These are phyloP conservation scores for Coniochaeta ligniaria DNA, from an alignment of 2,329 filamentous ascomycete genomes.

Conservation along the genomic window DNA sequence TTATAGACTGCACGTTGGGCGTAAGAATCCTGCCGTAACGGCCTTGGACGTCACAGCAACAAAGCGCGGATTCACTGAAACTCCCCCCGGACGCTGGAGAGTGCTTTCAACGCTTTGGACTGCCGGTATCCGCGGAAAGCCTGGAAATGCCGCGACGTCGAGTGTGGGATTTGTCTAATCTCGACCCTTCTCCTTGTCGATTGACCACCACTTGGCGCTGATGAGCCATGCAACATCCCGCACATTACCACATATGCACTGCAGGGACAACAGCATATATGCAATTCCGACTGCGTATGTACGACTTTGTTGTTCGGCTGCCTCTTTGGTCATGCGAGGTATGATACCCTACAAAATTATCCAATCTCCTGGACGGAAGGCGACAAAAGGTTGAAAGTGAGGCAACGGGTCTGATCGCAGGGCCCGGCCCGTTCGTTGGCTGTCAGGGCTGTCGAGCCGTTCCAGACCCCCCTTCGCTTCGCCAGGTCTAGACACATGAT, in stretches of 20 bases:
- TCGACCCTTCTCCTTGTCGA: background rate
- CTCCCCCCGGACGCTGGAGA: background rate
- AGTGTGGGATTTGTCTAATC: background rate
- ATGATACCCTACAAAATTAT: background rate
- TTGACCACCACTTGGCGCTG: background rate
- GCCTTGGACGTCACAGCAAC: background rate
- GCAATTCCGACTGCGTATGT: background rate
- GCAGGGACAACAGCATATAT: background rate
- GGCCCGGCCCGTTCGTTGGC: background rate
- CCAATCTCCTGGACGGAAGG: background rate
- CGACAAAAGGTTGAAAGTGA: background rate
- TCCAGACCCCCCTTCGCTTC: background rate
- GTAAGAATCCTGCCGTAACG: background rate
- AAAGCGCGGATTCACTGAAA: background rate
- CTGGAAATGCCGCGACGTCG: background rate
- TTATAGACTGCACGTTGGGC: background rate
- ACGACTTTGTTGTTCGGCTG: background rate
- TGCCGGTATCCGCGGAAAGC: background rate
- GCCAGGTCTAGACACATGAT: slow-evolving; percentile 12
- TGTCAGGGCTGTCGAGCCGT: background rate
- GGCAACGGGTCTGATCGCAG: background rate
- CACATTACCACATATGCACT: background rate
- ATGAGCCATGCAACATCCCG: background rate
- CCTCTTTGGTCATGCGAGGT: background rate
- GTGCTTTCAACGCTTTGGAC: background rate